These are phyloP conservation scores for Trichoderma afroharzianum DNA, from an alignment of 2,329 filamentous ascomycete species.

Conservation along the genomic window DNA sequence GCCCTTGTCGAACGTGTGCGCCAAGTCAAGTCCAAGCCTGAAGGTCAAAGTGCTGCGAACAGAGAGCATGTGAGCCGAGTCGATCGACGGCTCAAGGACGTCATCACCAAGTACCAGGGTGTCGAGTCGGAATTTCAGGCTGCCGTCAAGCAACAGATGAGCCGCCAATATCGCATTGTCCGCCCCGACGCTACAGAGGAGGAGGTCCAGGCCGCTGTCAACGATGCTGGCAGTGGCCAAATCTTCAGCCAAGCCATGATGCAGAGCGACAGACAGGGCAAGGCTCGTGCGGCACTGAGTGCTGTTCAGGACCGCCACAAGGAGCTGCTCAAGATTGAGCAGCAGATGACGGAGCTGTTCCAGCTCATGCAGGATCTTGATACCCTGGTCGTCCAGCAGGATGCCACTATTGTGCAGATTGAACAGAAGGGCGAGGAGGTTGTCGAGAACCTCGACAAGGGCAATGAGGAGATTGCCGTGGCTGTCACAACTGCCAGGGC, in stretches of 20 bases:
- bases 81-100: slow-evolving; percentile 73
- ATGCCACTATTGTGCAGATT: slow-evolving; percentile 73
- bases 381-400: slow-evolving; percentile 79
- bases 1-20: slow-evolving; percentile 75
- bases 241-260: slow-evolving; percentile 87
- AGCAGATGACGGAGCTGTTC: slow-evolving; percentile 80
- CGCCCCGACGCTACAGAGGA: slow-evolving; percentile 73
- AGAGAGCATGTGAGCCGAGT: slow-evolving; percentile 76
- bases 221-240: slow-evolving; percentile 68
- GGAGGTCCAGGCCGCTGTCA: slow-evolving; percentile 74
- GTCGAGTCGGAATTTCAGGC: slow-evolving; percentile 77
- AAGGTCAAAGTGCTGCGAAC: slow-evolving; percentile 70
- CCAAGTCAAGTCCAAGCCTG: slow-evolving; percentile 75
- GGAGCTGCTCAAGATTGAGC: slow-evolving; percentile 88
- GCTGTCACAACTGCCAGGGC: slow-evolving; percentile 78
- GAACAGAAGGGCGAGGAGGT: slow-evolving; percentile 85
- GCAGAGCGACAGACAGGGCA: slow-evolving; percentile 74
- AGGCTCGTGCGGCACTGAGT: slow-evolving; percentile 73
- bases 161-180: slow-evolving; percentile 86
- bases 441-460: slow-evolving; percentile 77
- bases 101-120: slow-evolving; percentile 77
- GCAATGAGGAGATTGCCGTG: slow-evolving; percentile 76
- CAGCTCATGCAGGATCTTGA: slow-evolving; percentile 90
- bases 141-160: slow-evolving; percentile 77
- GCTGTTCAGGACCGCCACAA: slow-evolving; percentile 81